A percentile compares a stretch with the other conserved stretches of the same genome.
Conservation (phyloP, 352 stramenopile genomes). For the Phytophthora uliginosa region DNA sequence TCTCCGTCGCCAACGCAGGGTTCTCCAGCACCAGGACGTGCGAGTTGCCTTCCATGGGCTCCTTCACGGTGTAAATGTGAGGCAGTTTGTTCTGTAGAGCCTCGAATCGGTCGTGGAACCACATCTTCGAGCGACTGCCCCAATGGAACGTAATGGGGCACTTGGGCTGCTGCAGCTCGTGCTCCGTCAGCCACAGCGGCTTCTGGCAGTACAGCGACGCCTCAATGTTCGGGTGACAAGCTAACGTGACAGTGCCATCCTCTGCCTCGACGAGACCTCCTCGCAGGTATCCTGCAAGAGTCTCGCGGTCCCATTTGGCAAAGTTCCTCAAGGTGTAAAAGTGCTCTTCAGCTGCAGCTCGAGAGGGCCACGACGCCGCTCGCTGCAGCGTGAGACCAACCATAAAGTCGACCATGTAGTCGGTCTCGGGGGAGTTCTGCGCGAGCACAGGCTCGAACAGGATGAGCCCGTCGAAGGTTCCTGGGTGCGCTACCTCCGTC, state of each 20-base stretch:
- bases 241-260: slow-evolving; percentile 42
- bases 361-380: slow-evolving; percentile 38
- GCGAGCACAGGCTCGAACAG: slow-evolving; percentile 58
- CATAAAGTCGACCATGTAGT: slow-evolving; percentile 49
- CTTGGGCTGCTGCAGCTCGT: slow-evolving; percentile 45
- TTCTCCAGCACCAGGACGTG: slow-evolving; percentile 69
- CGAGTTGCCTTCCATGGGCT: slow-evolving; percentile 48
- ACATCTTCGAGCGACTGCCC: slow-evolving; percentile 60
- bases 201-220: slow-evolving; percentile 54
- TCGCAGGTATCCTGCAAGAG: slow-evolving; percentile 37
- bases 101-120: slow-evolving; percentile 41
- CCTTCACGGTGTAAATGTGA: slow-evolving; percentile 49
- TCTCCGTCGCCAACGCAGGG: slow-evolving; percentile 42
- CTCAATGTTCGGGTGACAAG: slow-evolving; percentile 54
- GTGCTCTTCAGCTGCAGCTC: slow-evolving; percentile 37
- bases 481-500: slow-evolving; percentile 45
- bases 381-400: slow-evolving; percentile 45
- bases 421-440: slow-evolving; percentile 38
- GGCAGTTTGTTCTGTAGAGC: slow-evolving; percentile 38
- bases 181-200: slow-evolving; percentile 42
- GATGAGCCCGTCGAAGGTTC: slow-evolving; percentile 61
- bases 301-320: slow-evolving; percentile 48
- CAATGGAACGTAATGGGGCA: slow-evolving; percentile 57
- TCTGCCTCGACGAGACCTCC: slow-evolving; percentile 35
- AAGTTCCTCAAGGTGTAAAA: slow-evolving; percentile 47